Conservation (phyloP, 2,329 filamentous ascomycete species). For the Pseudogymnoascus sp. region DNA sequence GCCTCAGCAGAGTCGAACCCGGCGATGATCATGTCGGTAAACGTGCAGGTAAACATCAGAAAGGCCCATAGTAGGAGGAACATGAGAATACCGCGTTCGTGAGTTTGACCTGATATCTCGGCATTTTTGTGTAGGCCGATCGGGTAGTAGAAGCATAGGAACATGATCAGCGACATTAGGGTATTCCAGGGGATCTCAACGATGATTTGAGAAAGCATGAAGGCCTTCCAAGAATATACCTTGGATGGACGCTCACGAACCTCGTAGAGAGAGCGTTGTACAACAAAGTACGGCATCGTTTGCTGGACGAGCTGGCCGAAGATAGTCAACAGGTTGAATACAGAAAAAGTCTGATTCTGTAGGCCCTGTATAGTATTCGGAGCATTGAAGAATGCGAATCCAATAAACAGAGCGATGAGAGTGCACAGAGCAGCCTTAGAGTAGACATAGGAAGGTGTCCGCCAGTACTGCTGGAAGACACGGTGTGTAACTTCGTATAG, state of each 20-base stretch:
- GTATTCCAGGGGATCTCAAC: constrained; percentile 38
- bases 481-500: constrained; percentile 55
- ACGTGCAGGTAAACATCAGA: constrained; percentile 72
- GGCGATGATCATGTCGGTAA: constrained; percentile 69
- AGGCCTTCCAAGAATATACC: constrained; percentile 53
- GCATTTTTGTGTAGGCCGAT: constrained; percentile 57
- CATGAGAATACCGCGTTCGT: constrained; percentile 67
- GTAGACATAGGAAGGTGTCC: constrained; percentile 47
- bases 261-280: constrained; percentile 48
- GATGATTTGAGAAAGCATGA: constrained; percentile 43
- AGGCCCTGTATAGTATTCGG: constrained; percentile 41
- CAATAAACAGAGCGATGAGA: constrained; percentile 44
- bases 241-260: constrained; percentile 51
- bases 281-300: constrained; percentile 49
- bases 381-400: constrained; percentile 53
- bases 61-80: constrained; percentile 69
- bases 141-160: constrained; percentile 49
- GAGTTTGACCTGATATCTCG: constrained; percentile 20
- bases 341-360: constrained; percentile 47
- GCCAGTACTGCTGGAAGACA: constrained; percentile 50
- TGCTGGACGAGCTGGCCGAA: constrained; percentile 49
- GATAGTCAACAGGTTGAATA: constrained; percentile 57
- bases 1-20: constrained; percentile 71
- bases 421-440: constrained; percentile 41
- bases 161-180: constrained; percentile 37